phyloP scores from a whole-genome alignment of 495 filamentous ascomycete species.

The Penicillium bialowiezense region DNA sequence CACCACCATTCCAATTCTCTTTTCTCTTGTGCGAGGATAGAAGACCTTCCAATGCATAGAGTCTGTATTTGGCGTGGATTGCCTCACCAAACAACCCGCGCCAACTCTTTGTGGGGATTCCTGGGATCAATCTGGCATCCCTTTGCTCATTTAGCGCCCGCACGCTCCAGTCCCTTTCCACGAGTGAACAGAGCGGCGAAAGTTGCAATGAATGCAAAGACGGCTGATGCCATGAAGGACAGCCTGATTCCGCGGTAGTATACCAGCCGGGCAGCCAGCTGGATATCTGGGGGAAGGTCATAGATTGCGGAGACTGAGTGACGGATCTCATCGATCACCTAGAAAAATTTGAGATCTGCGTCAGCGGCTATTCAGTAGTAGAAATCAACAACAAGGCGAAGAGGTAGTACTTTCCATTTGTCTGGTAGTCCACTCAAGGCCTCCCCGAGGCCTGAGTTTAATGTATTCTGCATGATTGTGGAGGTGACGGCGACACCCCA shows the following conservation, averaged over 20 bases:
- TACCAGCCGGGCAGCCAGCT: slow-evolving; percentile 56
- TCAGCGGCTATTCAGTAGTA: slow-evolving; percentile 12
- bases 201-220: slow-evolving; percentile 48
- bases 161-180: slow-evolving; percentile 40
- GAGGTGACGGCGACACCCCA: slow-evolving; percentile 64
- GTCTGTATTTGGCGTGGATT: too few species aligned
- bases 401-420: slow-evolving; percentile 61
- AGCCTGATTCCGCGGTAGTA: slow-evolving; percentile 57
- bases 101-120: too few species aligned
- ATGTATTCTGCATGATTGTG: slow-evolving; percentile 61
- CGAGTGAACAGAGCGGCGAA: slow-evolving; percentile 49
- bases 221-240: slow-evolving; percentile 53
- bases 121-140: too few species aligned
- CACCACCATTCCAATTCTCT: too few species aligned
- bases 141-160: slow-evolving; percentile 10
- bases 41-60: too few species aligned
- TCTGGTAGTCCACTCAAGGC: slow-evolving; percentile 61
- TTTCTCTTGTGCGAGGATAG: too few species aligned
- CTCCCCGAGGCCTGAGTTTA: slow-evolving; percentile 52
- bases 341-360: slow-evolving; percentile 10
- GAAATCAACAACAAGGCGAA: slow-evolving; percentile 9
- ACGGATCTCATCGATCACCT: slow-evolving; percentile 60
- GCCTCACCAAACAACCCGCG: too few species aligned
- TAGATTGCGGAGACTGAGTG: slow-evolving; percentile 57
- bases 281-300: slow-evolving; percentile 54